Conservation (phyloP, 2,329 filamentous ascomycete species). For the Teratosphaeriaceae sp. region DNA sequence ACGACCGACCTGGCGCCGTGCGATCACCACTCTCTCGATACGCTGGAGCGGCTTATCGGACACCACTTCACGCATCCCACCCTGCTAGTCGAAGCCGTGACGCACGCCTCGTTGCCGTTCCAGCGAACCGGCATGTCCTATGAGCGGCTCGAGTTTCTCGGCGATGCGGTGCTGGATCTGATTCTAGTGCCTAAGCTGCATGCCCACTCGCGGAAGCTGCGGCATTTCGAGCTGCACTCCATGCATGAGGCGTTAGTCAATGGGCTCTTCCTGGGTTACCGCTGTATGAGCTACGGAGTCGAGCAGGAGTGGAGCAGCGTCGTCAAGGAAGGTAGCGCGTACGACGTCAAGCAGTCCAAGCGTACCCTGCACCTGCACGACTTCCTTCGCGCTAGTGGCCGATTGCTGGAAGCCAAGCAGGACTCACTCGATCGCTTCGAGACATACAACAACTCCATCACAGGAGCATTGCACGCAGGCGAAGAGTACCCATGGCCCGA, state of each 20-base stretch:
- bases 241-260: constrained; percentile 74
- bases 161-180: constrained; percentile 59
- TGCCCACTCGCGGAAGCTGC: constrained; percentile 40
- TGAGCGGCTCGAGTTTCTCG: constrained; percentile 13
- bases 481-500: constrained; percentile 68
- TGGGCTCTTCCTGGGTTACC: constrained; percentile 69
- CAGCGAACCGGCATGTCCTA: constrained; percentile 13
- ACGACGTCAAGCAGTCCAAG: constrained; percentile 3
- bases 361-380: constrained; percentile 19
- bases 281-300: constrained; percentile 55
- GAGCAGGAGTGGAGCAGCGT: constrained; percentile 28
- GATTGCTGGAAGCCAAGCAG: constrained; percentile 44
- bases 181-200: constrained; percentile 63
- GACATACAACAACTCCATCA: constrained; percentile 44
- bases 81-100: constrained; percentile 71
- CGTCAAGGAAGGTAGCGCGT: constrained; percentile 5
- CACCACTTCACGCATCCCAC: constrained; percentile 54
- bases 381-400: constrained; percentile 25
- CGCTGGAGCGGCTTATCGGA: constrained; percentile 60
- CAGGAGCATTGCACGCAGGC: constrained; percentile 44
- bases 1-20: constrained; percentile 37
- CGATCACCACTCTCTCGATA: constrained; percentile 36
- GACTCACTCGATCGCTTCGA: constrained; percentile 42
- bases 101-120: constrained; percentile 49
- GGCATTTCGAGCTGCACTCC: constrained; percentile 63